A percentile compares a stretch with the other conserved stretches of the same genome.
Conservation (phyloP, 345 rosid species). For the Eucalyptus caleyi region DNA sequence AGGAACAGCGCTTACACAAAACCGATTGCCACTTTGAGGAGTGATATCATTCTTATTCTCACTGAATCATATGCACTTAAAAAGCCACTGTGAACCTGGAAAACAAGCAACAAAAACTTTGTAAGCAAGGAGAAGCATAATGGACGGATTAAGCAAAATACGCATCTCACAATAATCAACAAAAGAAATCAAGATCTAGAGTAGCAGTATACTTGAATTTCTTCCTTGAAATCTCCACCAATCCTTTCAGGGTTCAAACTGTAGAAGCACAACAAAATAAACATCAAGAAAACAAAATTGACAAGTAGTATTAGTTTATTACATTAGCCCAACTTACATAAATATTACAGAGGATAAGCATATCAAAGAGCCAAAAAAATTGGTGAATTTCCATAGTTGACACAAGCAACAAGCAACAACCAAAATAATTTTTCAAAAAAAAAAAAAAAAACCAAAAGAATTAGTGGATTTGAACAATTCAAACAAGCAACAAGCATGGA, state of each 20-base stretch:
- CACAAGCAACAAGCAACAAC: neutral
- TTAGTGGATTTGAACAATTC: neutral
- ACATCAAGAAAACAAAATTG: neutral
- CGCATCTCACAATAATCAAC: neutral
- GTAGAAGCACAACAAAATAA: neutral
- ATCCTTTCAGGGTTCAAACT: slow-evolving; percentile 94
- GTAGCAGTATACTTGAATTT: slow-evolving; percentile 51
- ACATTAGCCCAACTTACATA: neutral
- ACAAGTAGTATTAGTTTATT: neutral
- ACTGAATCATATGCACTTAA: slow-evolving; percentile 86
- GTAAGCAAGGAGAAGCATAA: neutral
- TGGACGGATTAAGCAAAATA: neutral
- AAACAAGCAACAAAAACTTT: neutral
- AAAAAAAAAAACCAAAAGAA: neutral
- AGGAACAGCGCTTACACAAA: slow-evolving; percentile 41
- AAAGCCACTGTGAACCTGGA: slow-evolving; percentile 92
- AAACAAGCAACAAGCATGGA: neutral
- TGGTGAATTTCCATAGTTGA: neutral
- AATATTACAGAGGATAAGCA: neutral
- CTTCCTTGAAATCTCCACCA: slow-evolving; percentile 92
- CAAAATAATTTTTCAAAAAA: neutral
- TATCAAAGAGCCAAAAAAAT: neutral
- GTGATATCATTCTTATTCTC: slow-evolving; percentile 63
- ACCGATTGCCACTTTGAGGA: slow-evolving; percentile 54
- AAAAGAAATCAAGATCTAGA: neutral